These are phyloP conservation scores for Turritis glabra DNA, from an alignment of 345 rosid species.

Conservation along the genomic window DNA sequence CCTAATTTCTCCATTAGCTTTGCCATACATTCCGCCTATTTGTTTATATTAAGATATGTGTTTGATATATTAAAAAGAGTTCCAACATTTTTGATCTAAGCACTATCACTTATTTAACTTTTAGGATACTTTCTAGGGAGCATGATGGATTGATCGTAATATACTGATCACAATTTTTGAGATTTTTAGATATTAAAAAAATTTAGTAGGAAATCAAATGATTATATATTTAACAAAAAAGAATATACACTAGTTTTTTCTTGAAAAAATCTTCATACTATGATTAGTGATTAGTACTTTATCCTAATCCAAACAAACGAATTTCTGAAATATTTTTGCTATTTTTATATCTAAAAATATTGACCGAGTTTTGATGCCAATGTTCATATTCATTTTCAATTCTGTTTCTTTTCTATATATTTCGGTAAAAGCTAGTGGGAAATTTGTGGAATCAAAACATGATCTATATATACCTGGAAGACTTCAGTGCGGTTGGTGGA, in stretches of 20 bases:
- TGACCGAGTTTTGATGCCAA: neutral
- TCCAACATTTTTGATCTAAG: neutral
- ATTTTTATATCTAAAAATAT: too few relatives aligned
- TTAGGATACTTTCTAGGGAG: neutral
- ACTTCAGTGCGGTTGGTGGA: slow-evolving; percentile 67
- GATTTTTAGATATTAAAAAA: neutral
- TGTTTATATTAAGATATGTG: neutral
- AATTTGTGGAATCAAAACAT: neutral
- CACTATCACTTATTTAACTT: neutral
- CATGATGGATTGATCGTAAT: neutral
- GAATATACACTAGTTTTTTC: neutral
- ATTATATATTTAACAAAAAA: neutral
- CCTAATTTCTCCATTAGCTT: slow-evolving; percentile 56
- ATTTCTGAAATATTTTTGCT: neutral
- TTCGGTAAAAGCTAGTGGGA: neutral
- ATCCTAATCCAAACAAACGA: neutral
- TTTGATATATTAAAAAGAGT: slow-evolving; percentile 3
- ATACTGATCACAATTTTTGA: neutral
- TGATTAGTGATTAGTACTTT: neutral
- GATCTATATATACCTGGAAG: slow-evolving; percentile 37
- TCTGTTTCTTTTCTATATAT: neutral
- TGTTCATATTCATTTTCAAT: neutral
- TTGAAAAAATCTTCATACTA: neutral
- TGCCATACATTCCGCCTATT: slow-evolving; percentile 54
- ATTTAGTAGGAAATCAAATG: neutral